Evolutionary conservation across 441 rosid genomes (phyloP).

Genomic region (Pelargonium citronellum): DNA sequence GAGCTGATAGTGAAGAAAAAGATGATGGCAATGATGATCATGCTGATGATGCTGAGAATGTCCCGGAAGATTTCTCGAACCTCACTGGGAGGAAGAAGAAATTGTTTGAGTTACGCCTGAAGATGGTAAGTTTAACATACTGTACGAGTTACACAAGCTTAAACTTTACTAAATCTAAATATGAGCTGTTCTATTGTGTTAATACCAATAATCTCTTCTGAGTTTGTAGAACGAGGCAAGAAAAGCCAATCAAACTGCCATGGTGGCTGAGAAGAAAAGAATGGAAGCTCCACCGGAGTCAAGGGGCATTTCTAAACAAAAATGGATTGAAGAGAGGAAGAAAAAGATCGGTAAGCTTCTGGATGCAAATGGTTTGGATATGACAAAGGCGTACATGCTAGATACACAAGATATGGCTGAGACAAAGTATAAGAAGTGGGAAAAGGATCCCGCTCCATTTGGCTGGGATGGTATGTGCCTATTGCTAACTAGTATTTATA

Average conservation of each 20-base stretch:
- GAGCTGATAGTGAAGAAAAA: constrained; percentile 36
- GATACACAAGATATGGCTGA: constrained; percentile 90
- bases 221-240: constrained; percentile 66
- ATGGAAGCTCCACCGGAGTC: constrained; percentile 78
- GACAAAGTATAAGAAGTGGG: constrained; percentile 91
- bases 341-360: constrained; percentile 81
- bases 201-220: background rate
- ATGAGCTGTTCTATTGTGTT: constrained; percentile 11
- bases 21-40: constrained; percentile 38
- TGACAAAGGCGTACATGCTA: constrained; percentile 69
- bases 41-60: constrained; percentile 31
- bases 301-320: constrained; percentile 83
- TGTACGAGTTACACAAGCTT: constrained; percentile 3
- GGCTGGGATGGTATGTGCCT: constrained; percentile 85
- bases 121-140: constrained; percentile 48
- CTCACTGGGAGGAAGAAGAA: constrained; percentile 86
- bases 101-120: constrained; percentile 67
- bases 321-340: constrained; percentile 88
- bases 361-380: constrained; percentile 86
- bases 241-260: constrained; percentile 82
- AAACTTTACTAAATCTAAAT: background rate
- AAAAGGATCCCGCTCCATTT: constrained; percentile 82
- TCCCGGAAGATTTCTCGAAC: constrained; percentile 46
- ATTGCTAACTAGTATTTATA: background rate
- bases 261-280: constrained; percentile 80